These are phyloP conservation scores for Tylopilus felleus DNA, from an alignment of 768 basidiomycete species.

Conservation along the genomic window DNA sequence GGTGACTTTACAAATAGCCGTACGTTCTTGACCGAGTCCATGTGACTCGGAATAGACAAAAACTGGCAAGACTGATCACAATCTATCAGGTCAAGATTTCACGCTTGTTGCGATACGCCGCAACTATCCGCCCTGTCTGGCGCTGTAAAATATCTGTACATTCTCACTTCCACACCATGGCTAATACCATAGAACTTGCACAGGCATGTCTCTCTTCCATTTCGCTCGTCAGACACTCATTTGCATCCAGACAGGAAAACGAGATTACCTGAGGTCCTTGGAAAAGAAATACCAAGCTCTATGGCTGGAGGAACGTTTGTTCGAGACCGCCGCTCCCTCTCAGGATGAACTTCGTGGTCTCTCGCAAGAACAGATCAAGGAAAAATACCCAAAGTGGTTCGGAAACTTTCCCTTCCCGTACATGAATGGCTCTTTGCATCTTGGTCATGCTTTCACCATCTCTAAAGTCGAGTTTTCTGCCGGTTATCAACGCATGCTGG, in stretches of 20 bases:
- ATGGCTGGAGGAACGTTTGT: slow-evolving; percentile 76
- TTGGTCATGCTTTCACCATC: slow-evolving; percentile 97
- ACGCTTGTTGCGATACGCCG: slow-evolving; percentile 20
- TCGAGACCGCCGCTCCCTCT: slow-evolving; percentile 82
- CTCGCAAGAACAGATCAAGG: slow-evolving; percentile 59
- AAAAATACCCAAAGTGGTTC: slow-evolving; percentile 93
- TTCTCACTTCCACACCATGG: slow-evolving; percentile 38
- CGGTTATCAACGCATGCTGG: slow-evolving; percentile 92
- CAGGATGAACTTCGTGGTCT: slow-evolving; percentile 61
- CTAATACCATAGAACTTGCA: slow-evolving; percentile 63
- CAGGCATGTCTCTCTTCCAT: slow-evolving; percentile 39
- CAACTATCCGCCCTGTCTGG: slow-evolving; percentile 25
- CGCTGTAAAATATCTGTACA: slow-evolving; percentile 31
- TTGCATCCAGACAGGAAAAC: slow-evolving; percentile 75
- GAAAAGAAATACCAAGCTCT: slow-evolving; percentile 82
- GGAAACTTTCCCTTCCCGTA: slow-evolving; percentile 96
- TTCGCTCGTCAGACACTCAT: slow-evolving; percentile 2
- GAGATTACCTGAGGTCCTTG: slow-evolving; percentile 79
- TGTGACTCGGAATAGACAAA: slow-evolving; percentile 19
- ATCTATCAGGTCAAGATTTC: slow-evolving; percentile 27
- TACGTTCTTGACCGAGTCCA: slow-evolving; percentile 3
- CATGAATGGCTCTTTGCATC: slow-evolving; percentile 97
- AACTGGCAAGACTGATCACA: slow-evolving; percentile 17
- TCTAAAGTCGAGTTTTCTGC: slow-evolving; percentile 97
- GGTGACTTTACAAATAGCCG: slow-evolving; percentile 10